These are phyloP conservation scores for Fusarium solani-melongenae DNA, from an alignment of 2,329 filamentous ascomycete species.

Conservation along the genomic window DNA sequence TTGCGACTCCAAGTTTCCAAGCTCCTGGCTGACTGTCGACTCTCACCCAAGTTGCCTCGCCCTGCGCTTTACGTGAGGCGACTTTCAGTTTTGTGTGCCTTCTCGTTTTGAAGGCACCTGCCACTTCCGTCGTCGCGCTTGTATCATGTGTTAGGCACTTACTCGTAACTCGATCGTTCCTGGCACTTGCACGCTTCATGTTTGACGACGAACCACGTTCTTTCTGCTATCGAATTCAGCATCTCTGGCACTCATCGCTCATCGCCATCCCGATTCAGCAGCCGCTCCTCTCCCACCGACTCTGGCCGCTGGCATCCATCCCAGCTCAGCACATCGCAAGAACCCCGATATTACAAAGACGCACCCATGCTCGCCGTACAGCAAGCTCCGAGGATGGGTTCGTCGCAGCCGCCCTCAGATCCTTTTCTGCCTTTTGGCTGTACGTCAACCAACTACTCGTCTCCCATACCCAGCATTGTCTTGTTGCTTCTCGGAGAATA, in stretches of 20 bases:
- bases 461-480: neutral
- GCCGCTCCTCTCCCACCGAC: neutral
- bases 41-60: neutral
- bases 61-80: slow-evolving; percentile 1
- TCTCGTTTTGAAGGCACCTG: neutral
- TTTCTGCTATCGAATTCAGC: neutral
- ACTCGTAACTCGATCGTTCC: neutral
- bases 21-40: neutral
- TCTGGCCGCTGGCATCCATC: slow-evolving; percentile 7
- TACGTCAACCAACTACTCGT: slow-evolving; percentile 55
- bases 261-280: slow-evolving; percentile 5
- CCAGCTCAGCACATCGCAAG: slow-evolving; percentile 12
- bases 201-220: slow-evolving; percentile 4
- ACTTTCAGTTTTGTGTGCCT: neutral
- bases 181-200: slow-evolving; percentile 10
- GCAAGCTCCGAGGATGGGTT: slow-evolving; percentile 67
- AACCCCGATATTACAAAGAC: slow-evolving; percentile 40
- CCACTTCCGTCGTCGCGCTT: neutral
- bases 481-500: neutral
- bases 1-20: neutral
- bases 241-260: neutral
- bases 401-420: slow-evolving; percentile 64
- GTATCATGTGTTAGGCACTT: slow-evolving; percentile 10
- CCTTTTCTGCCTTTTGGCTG: slow-evolving; percentile 74
- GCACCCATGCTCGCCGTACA: slow-evolving; percentile 69